Evolutionary conservation across 2,329 filamentous ascomycete species (phyloP).

Genomic region (Dactylellina haptotyla): DNA sequence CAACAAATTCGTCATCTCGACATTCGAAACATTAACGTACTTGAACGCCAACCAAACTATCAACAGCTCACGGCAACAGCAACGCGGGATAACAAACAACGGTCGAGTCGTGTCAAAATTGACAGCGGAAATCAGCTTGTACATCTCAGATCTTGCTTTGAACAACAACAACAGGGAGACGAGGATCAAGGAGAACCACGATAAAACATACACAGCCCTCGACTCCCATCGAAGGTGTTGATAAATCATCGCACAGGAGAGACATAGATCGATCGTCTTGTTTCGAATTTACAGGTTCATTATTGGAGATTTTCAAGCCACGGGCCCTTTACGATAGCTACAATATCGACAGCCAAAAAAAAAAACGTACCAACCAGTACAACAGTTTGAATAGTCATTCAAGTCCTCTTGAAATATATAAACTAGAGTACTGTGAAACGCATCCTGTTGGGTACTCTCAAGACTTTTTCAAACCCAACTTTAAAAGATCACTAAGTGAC

Average conservation of each 20-base stretch:
- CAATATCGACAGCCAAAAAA: background rate
- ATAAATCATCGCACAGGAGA: slow-evolving; percentile 10
- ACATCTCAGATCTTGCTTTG: background rate
- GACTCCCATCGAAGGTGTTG: slow-evolving; percentile 4
- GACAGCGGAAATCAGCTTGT: slow-evolving; percentile 19
- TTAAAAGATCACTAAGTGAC: background rate
- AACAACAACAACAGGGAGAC: slow-evolving; percentile 28
- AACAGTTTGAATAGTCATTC: slow-evolving; percentile 25
- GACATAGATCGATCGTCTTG: background rate
- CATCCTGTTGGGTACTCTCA: slow-evolving; percentile 24
- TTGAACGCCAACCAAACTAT: slow-evolving; percentile 24
- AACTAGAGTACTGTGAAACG: slow-evolving; percentile 39
- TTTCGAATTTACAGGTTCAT: background rate
- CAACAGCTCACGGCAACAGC: slow-evolving; percentile 13
- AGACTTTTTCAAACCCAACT: slow-evolving; percentile 31
- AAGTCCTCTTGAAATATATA: slow-evolving; percentile 12
- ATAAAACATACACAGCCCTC: slow-evolving; percentile 50
- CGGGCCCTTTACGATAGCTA: background rate
- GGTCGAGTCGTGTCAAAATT: slow-evolving; percentile 21
- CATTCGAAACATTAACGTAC: slow-evolving; percentile 35
- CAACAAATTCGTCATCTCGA: slow-evolving; percentile 46
- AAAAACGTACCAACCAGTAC: slow-evolving; percentile 21
- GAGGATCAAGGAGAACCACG: slow-evolving; percentile 24
- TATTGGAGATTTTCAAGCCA: background rate
- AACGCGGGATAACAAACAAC: slow-evolving; percentile 42